Evolutionary conservation across 23 red algal genomes (phyloP), one percentile per base, ranked within the genome.

Genomic region (Gracilariopsis chorda): DNA sequence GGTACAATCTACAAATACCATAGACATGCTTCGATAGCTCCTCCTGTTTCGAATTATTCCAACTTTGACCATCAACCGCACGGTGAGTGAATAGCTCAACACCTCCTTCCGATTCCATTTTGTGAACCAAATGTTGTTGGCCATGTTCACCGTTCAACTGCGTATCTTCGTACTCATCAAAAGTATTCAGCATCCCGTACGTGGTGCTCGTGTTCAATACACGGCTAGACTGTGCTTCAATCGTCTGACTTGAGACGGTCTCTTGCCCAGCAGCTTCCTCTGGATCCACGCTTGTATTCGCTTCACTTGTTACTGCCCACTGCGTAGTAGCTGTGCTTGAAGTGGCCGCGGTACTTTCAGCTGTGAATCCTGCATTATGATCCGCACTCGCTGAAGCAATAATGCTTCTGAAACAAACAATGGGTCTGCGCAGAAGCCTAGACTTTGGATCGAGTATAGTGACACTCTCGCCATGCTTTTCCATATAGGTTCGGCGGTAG

Each of bases 11-110:
- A 63, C 82, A 87, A 74, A 87, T 70, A 1, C 82, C 82, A 44
- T 87, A 87, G 25, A 64, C 42, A 64, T 83, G 78, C 46, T 83
- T 40, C 0, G 49, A 74, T 17, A 32, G 62, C 17, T 74, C 28
- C 46, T 45, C 64, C 2, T 59, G 13, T 28, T 53, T 20, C 11
- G 48, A 70, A 70, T 28, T 70, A 47, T 87, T 87, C 82, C 82
- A 87, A 44, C 51, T 23, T 39, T 32, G 3, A 2, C 82, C 82
- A 87, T 87, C 60, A 34, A 87, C 82, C 20, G 82, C 65, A 68
- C 82, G 62, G 47, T 87, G 82, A 52, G 82, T 87, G 82, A 87
- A 87, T 45, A 87, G 29, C 58, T 87, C 82, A 1, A 87, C 47
- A 36, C 82, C 82, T 36, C 82, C 78, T 53, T 83, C 78, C 2